These are phyloP conservation scores for Diutina ranongensis DNA, from an alignment of 1,139 yeast species.

Conservation along the genomic window DNA sequence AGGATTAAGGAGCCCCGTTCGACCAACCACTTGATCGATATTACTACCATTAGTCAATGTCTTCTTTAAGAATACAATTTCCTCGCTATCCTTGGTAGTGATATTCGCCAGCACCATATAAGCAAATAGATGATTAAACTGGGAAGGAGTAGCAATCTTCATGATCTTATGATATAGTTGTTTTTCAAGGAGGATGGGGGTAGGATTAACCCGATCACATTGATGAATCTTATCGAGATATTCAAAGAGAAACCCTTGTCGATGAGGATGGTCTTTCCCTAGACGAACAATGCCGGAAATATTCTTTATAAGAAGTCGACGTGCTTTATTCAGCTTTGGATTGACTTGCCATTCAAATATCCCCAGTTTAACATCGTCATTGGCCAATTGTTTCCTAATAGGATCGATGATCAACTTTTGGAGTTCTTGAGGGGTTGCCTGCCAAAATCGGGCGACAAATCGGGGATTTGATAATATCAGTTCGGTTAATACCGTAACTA, in stretches of 20 bases:
- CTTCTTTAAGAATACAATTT: conserved; percentile 15
- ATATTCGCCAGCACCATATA: conserved; percentile 25
- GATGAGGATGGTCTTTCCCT: not conserved
- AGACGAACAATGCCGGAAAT: not conserved
- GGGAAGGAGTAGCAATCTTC: conserved; percentile 13
- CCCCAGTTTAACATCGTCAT: not conserved
- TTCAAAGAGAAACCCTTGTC: conserved; percentile 13
- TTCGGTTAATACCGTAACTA: not conserved
- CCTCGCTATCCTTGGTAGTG: conserved; percentile 14
- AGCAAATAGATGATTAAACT: conserved; percentile 19
- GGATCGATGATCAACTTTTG: not conserved
- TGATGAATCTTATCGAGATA: conserved; percentile 15
- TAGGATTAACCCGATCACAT: conserved; percentile 16
- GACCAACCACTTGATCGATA: conserved; percentile 21
- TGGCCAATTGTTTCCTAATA: not conserved
- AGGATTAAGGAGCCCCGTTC: conserved; percentile 27
- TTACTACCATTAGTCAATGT: conserved; percentile 20
- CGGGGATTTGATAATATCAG: not conserved
- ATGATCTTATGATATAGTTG: conserved; percentile 15
- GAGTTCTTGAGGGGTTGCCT: not conserved
- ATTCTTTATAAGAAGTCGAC: not conserved
- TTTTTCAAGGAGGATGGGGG: conserved; percentile 15
- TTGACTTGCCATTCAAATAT: not conserved
- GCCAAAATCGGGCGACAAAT: not conserved
- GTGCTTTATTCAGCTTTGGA: not conserved